Percentiles rank a stretch among this genome's conserved stretches.
phyloP scores from a whole-genome alignment of 2,329 filamentous ascomycete species.

The Aurifilum marmelostoma region DNA sequence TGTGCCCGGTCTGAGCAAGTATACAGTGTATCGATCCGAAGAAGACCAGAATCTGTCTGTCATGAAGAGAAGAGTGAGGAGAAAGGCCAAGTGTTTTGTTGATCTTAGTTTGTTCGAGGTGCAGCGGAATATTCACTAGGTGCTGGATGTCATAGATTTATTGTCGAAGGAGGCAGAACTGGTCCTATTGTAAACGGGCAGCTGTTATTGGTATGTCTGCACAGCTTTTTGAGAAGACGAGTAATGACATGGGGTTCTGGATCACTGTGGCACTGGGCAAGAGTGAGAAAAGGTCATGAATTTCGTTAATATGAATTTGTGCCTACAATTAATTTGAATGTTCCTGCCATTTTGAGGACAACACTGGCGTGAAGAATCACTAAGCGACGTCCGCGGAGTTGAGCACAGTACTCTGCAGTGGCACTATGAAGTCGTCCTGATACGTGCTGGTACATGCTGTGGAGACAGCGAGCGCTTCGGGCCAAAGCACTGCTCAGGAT shows the following conservation, averaged over 20 bases:
- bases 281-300: background rate
- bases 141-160: background rate
- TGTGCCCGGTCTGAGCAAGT: constrained; percentile 16
- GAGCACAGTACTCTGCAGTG: background rate
- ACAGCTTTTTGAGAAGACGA: background rate
- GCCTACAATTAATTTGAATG: background rate
- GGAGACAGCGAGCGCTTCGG: background rate
- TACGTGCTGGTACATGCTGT: background rate
- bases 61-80: background rate
- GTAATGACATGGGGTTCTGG: background rate
- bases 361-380: background rate
- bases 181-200: background rate
- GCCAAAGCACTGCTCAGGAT: background rate
- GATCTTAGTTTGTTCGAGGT: background rate
- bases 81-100: constrained; percentile 15
- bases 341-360: background rate
- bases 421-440: background rate
- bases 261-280: no score
- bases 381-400: background rate
- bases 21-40: background rate
- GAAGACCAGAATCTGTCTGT: background rate
- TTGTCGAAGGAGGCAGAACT: background rate
- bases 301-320: background rate
- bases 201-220: background rate
- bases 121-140: background rate